Evolutionary conservation across 352 stramenopile genomes (phyloP).

Genomic region (Elongisporangium undulatum): DNA sequence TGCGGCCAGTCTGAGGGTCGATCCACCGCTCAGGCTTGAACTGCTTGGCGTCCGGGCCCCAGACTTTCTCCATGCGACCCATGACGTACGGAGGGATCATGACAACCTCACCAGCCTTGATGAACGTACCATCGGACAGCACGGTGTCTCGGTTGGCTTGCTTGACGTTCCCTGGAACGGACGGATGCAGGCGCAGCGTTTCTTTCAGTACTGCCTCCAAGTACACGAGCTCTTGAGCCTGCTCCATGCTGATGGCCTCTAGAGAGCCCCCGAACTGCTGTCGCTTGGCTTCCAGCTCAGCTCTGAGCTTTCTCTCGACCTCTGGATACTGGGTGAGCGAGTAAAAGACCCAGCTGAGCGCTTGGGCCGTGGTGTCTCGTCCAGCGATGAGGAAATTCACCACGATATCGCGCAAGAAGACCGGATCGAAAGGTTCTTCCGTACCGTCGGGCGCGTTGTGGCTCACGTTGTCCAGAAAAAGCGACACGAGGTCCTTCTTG

Average conservation of each 20-base stretch:
- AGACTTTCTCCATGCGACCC: slow-evolving; percentile 48
- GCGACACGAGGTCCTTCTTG: slow-evolving; percentile 36
- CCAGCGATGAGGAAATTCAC: slow-evolving; percentile 81
- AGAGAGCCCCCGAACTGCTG: background rate
- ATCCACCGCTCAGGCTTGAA: slow-evolving; percentile 74
- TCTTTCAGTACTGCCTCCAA: slow-evolving; percentile 53
- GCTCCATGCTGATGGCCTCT: slow-evolving; percentile 17
- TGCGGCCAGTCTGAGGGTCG: slow-evolving; percentile 25
- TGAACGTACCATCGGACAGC: slow-evolving; percentile 58
- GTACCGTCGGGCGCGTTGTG: background rate
- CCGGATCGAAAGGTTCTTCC: slow-evolving; percentile 20
- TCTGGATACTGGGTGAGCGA: slow-evolving; percentile 44
- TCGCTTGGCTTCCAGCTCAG: slow-evolving; percentile 33
- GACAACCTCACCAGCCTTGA: slow-evolving; percentile 28
- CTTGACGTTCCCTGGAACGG: slow-evolving; percentile 42
- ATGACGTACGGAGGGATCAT: slow-evolving; percentile 46
- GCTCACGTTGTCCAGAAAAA: slow-evolving; percentile 28
- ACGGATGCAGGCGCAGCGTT: slow-evolving; percentile 60
- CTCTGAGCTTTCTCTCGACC: slow-evolving; percentile 36
- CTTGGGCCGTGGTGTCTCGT: slow-evolving; percentile 72
- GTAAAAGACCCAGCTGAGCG: slow-evolving; percentile 70
- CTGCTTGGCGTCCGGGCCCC: slow-evolving; percentile 46
- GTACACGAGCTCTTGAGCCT: slow-evolving; percentile 26
- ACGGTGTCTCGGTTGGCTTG: slow-evolving; percentile 33
- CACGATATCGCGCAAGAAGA: slow-evolving; percentile 66